Conservation (phyloP, 306 rosid genomes). For the Vigna unguiculata region DNA sequence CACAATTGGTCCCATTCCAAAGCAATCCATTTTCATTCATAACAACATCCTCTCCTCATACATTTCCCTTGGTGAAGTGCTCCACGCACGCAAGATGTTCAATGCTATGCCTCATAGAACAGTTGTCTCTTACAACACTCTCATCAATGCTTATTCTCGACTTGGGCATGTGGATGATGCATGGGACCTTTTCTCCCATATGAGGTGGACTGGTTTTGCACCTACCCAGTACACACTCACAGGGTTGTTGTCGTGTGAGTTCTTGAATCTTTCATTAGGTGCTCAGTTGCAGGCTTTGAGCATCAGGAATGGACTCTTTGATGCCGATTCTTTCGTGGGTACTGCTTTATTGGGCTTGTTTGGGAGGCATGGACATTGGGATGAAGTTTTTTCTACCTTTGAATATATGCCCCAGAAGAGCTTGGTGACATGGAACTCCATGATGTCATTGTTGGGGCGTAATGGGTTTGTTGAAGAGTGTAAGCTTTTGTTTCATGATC, state of each 20-base stretch:
- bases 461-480: slow-evolving; percentile 61
- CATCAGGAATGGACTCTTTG: slow-evolving; percentile 63
- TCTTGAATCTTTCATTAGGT: slow-evolving; percentile 55
- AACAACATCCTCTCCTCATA: slow-evolving; percentile 52
- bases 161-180: slow-evolving; percentile 48
- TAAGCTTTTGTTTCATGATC: slow-evolving; percentile 59
- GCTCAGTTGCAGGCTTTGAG: slow-evolving; percentile 63
- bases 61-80: slow-evolving; percentile 38
- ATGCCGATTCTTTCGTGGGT: slow-evolving; percentile 69
- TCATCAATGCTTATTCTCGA: slow-evolving; percentile 57
- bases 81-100: slow-evolving; percentile 49
- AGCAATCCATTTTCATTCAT: slow-evolving; percentile 56
- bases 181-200: slow-evolving; percentile 58
- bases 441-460: slow-evolving; percentile 64
- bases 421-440: slow-evolving; percentile 80
- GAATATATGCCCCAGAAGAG: slow-evolving; percentile 68
- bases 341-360: slow-evolving; percentile 74
- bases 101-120: slow-evolving; percentile 39
- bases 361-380: slow-evolving; percentile 60
- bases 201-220: slow-evolving; percentile 57
- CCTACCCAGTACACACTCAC: slow-evolving; percentile 64
- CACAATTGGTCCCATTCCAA: slow-evolving; percentile 56
- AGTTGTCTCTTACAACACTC: slow-evolving; percentile 65
- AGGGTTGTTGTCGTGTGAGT: slow-evolving; percentile 58
- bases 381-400: slow-evolving; percentile 62